Conservation (phyloP, 139 green algal species). For the Chlamydomonas incerta region DNA sequence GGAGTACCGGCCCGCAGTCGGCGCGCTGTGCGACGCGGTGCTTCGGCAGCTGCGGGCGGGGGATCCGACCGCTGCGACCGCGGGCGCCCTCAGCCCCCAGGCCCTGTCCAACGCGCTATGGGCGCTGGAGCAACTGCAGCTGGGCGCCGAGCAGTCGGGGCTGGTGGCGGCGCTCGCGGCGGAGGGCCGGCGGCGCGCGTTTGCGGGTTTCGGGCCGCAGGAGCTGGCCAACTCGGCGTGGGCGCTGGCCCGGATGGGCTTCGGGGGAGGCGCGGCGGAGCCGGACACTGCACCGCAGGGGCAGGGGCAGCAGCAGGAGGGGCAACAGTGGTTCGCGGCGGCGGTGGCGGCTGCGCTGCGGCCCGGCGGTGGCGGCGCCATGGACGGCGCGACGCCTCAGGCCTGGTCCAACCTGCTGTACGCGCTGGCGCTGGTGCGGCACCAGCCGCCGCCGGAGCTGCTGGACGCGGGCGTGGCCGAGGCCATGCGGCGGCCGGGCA, state of each 20-base stretch:
- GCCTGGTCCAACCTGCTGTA: background rate
- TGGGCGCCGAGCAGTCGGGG: background rate
- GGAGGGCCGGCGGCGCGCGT: background rate
- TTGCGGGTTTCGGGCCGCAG: background rate
- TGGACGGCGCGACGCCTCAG: background rate
- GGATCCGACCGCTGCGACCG: background rate
- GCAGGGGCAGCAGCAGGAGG: background rate
- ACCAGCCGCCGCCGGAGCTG: background rate
- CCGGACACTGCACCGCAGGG: too few species aligned
- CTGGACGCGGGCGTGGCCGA: background rate
- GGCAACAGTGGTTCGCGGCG: background rate
- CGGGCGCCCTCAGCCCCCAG: background rate
- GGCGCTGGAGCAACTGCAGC: too few species aligned
- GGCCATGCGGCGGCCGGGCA: too few species aligned
- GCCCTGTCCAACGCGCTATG: background rate
- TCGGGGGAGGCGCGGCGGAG: too few species aligned
- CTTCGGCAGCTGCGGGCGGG: background rate
- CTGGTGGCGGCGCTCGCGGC: background rate
- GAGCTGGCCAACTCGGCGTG: background rate
- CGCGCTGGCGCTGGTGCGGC: background rate
- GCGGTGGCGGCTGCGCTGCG: background rate
- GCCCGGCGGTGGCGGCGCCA: background rate
- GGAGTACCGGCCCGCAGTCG: background rate
- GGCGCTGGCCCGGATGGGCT: background rate
- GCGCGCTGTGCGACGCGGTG: background rate